Evolutionary conservation across 495 filamentous ascomycete species (phyloP), one percentile per base, ranked within the genome.

Genomic region (Neurospora cerealis): DNA sequence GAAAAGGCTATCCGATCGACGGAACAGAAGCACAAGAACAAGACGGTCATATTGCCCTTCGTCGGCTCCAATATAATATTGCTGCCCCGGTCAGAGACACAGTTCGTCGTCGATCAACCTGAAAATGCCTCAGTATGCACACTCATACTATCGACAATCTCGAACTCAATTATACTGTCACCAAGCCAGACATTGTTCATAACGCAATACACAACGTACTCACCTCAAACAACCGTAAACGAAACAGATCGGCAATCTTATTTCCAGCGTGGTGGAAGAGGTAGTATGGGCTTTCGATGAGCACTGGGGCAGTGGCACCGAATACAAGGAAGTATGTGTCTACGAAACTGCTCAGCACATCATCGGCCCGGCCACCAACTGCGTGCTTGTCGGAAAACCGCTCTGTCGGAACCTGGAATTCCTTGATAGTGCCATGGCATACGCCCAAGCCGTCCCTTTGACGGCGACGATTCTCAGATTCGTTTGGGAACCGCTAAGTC

Each of bases 21-120:
- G 5, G 78, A 85, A 66, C 32, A 42, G 1, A 70, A 77, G 34
- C 79, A 78, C 73, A 70, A 70, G 5, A 70, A 80, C 75, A 60
- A 77, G 69, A 66, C 81, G 2, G 79, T 75, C 44, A 72, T 83
- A 46, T 34, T 83, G 0, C 81, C 82, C 28, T 19, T 81, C 5
- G 34, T 71, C 7, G 75, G 77, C 34, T 32, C 69, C 19, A 75
- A 80, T 74, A 71, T 78, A 39, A 77, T 88, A 0, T 34, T 86
- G 11, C 73, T 87, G n/a, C 85, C 86, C 2, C 76, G 76, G 1
- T 72, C 79, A 19, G 78, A 84, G 46, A 75, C 80, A 7, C 78
- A 82, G 71, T 87, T 82, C 78, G 80, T 87, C 41, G 73, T 79
- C 34, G 81, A 85, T 24, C 85, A 87, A 77, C 82, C 86, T n/a